These are phyloP conservation scores for Turnera subulata DNA, from an alignment of 345 rosid species.

Conservation along the genomic window DNA sequence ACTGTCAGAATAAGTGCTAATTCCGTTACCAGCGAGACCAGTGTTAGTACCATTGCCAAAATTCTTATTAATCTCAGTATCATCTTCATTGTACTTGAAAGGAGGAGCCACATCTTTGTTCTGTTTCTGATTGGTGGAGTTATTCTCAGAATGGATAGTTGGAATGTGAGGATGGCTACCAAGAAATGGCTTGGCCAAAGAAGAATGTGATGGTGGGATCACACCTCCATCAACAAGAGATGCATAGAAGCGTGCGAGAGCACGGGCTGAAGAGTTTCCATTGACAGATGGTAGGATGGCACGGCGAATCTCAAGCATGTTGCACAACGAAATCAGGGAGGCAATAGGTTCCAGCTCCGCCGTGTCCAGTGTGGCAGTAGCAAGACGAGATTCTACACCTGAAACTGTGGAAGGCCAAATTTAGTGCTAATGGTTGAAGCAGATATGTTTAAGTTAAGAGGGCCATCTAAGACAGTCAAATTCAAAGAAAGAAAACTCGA, in stretches of 20 bases:
- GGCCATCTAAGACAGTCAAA: no score
- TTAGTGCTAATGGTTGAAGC: no score
- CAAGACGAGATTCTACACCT: conserved; percentile 98
- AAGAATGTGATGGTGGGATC: conserved; percentile 73
- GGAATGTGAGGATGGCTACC: conserved; percentile 86
- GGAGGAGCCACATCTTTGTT: conserved; percentile 26
- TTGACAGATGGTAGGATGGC: conserved; percentile 91
- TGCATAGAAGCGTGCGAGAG: conserved; percentile 97
- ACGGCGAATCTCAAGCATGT: conserved; percentile 74
- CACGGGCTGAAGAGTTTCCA: conserved; percentile 93
- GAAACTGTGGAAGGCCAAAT: no score
- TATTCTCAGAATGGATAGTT: conserved; percentile 40
- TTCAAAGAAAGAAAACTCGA: no score
- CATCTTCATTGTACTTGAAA: no score
- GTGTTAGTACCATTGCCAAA: no score
- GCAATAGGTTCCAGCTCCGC: conserved; percentile 49
- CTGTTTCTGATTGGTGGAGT: no score
- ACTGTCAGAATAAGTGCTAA: no score
- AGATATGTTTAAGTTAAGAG: not conserved
- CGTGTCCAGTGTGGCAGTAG: conserved; percentile 55
- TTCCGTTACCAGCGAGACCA: no score
- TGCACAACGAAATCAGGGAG: conserved; percentile 58
- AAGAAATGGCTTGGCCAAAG: conserved; percentile 61
- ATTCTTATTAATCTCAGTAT: no score
- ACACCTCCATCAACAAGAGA: conserved; percentile 71